These are phyloP conservation scores for Parastagonospora nodorum DNA, from an alignment of 2,329 filamentous ascomycete genomes.

Conservation along the genomic window DNA sequence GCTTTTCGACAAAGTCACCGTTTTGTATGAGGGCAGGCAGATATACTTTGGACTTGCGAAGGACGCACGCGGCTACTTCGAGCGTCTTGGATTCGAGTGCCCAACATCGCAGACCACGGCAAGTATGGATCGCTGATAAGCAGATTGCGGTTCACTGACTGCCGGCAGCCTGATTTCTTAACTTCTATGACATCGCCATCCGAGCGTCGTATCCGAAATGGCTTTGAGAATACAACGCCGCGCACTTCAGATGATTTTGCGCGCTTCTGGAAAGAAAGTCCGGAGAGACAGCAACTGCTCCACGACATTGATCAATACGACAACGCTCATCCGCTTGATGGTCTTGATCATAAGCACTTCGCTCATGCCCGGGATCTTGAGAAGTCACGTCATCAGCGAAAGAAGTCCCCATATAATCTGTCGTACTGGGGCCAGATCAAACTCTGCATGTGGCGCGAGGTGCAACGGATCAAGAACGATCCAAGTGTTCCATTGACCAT, in stretches of 20 bases:
- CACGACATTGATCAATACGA: slow-evolving; percentile 51
- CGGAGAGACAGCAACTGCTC: slow-evolving; percentile 44
- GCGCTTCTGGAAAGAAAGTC: slow-evolving; percentile 58
- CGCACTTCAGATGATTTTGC: slow-evolving; percentile 44
- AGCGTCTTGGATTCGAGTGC: slow-evolving; percentile 70
- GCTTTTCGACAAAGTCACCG: slow-evolving; percentile 68
- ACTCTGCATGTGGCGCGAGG: slow-evolving; percentile 31
- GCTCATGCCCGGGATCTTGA: slow-evolving; percentile 49
- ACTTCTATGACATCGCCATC: slow-evolving; percentile 65
- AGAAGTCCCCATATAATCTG: slow-evolving; percentile 59
- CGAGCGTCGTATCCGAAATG: slow-evolving; percentile 48
- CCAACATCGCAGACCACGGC: slow-evolving; percentile 67
- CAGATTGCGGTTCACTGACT: too few species aligned
- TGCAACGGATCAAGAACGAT: slow-evolving; percentile 28
- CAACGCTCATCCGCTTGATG: slow-evolving; percentile 52
- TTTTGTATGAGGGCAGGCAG: slow-evolving; percentile 73
- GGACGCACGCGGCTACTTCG: slow-evolving; percentile 70
- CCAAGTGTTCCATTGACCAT: slow-evolving; percentile 64
- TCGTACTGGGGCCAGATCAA: slow-evolving; percentile 56
- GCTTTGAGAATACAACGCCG: slow-evolving; percentile 50
- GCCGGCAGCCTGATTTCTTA: slow-evolving; percentile 41
- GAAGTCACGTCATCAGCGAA: slow-evolving; percentile 55
- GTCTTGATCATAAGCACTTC: slow-evolving; percentile 45
- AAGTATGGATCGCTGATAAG: too few species aligned
- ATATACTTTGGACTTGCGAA: slow-evolving; percentile 72